Evolutionary conservation across 768 basidiomycete species (phyloP), one percentile per base, ranked within the genome.

Genomic region (Kwoniella newhampshirensis): DNA sequence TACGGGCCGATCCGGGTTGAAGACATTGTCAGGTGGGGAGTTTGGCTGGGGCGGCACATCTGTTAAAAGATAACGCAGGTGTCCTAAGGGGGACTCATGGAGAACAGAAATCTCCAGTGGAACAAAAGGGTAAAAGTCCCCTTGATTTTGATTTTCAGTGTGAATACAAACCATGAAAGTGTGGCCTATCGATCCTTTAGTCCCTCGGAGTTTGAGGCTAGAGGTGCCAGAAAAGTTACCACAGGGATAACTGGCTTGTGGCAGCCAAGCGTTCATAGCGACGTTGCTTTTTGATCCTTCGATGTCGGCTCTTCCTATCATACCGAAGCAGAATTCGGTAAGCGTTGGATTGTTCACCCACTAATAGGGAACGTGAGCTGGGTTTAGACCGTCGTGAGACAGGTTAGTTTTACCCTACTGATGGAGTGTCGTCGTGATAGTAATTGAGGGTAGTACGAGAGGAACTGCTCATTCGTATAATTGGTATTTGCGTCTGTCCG

Each of bases 371-470:
- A 67, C 66, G 83, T 81, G 81, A 83, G 83, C 82, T 84, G 82
- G 83, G 80, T 81, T 81, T 80, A 62, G 67, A 55, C 54, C 54
- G 54, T 48, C 54, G 54, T 48, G 54, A 57, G 85, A 86, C 84
- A 86, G 85, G 84, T 86, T 86, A 86, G 84, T 86, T 86, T 85
- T 86, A 86, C 84, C 83, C 84, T 86, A 84, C 83, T 85, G 83
- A 85, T 85, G 84, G 81, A 82, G 82, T 75, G 83, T 85, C 80
- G 79, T 84, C 81, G 81, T 81, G 82, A 85, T 81, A 83, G 84
- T 84, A 85, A 85, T 86, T 83, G 82, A 83, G 82, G 83, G 83
- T 84, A 86, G 85, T 86, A 85, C 83, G 82, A 85, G 84, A 86
- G 85, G 85, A 86, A 86, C 85, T 80, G 83, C 83, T 83, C 82